Conservation (phyloP, 352 stramenopile genomes). For the Discostella stelligera region DNA sequence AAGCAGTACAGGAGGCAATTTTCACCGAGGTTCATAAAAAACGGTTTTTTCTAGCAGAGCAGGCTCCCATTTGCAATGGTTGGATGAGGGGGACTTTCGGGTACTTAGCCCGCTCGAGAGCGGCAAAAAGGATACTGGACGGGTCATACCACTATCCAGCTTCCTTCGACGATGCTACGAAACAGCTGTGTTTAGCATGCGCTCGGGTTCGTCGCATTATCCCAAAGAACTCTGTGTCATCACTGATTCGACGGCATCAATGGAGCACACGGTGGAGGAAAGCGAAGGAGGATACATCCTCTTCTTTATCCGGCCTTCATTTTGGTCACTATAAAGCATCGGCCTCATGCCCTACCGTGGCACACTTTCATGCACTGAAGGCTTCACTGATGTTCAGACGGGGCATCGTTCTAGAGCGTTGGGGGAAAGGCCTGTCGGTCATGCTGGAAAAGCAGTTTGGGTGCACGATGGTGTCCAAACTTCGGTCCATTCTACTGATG, state of each 20-base stretch:
- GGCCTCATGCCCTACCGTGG: background rate
- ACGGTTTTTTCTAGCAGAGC: background rate
- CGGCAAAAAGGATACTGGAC: background rate
- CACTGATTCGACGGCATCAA: background rate
- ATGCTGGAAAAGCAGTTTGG: slow-evolving; percentile 19
- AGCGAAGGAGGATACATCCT: background rate
- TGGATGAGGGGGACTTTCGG: background rate
- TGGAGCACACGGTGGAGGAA: background rate
- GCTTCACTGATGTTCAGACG: background rate
- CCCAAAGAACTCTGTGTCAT: background rate
- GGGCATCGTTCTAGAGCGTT: background rate
- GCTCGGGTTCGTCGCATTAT: background rate
- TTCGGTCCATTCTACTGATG: slow-evolving; percentile 10
- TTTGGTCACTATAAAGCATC: too few relatives aligned
- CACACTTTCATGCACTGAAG: background rate
- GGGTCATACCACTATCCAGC: slow-evolving; percentile 2
- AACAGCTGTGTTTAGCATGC: background rate
- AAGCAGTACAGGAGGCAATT: too few relatives aligned
- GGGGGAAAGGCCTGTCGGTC: slow-evolving; percentile 1
- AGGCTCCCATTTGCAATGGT: background rate
- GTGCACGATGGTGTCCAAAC: slow-evolving; percentile 3
- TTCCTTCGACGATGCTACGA: background rate
- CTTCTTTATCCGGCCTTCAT: background rate
- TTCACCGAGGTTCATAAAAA: too few relatives aligned
- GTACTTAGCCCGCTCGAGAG: background rate